Base-by-base conservation (phyloP, 805 yeast species). In the Candida odintsovae region DNA sequence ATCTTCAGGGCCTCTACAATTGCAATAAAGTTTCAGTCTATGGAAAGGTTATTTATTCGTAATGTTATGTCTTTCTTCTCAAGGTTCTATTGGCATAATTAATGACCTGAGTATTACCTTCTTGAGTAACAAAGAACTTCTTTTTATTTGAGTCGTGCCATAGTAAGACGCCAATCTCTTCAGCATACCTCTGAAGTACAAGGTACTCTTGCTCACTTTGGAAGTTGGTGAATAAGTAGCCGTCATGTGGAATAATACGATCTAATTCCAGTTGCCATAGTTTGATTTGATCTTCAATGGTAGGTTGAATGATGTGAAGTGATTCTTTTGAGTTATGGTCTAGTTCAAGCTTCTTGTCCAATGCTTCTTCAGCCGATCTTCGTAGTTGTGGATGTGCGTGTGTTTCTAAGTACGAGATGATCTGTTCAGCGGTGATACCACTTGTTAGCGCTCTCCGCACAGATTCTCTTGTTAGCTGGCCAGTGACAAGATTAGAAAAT, bases 231-330 rank as follows among this genome's bases (percentile, higher is more conserved):
- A 87, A 94, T 40, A 94, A 66, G 49, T 83, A 90, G 0, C 99
- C 99, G 25, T 83, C 88, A 43, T 80, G 86, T 1, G 94, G 78
- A 55, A 86, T 82, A 53, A 94, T 87, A 66, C 99, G 78, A 64
- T 94, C 98, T 68, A 90, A 67, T 63, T 94, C 99, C 50, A 94
- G 71, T 69, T 94, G 98, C 99, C 99, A 94, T 44, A 94, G 72
- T 61, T 82, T 83, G 56, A 94, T 87, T 64, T 94, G 99, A 66
- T 94, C 99, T 1, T 88, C 86, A n/a, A 94, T 96, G 0, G 96
- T 94, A 0, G 98, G 96, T 4, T 98, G 98, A 6, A 86, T 63
- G 12, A 94, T 70, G 59, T 83, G 82, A 48, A 81, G 57, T 51
- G 76, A 62, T 53, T 80, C 77, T 51, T 75, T 75, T 8, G 74